A percentile compares a stretch with the other conserved stretches of the same genome.
Conservation (phyloP, 208 protist genomes). For the Acanthamoeba castellanii region DNA sequence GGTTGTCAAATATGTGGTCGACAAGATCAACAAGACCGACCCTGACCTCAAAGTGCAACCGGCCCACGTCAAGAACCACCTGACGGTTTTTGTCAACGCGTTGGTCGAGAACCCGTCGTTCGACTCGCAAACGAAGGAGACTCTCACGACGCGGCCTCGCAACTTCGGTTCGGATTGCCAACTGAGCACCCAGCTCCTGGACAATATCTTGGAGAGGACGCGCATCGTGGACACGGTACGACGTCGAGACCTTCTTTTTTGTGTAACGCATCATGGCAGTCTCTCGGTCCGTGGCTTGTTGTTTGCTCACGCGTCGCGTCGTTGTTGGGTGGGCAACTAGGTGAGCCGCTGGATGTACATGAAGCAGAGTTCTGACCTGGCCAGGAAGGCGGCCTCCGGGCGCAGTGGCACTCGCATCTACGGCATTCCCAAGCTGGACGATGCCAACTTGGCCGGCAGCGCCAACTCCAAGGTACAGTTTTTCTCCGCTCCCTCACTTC, state of each 20-base stretch:
- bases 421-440: constrained; percentile 99
- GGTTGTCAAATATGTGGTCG: constrained; percentile 92
- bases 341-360: constrained; percentile 96
- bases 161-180: constrained; percentile 98
- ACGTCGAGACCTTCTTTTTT: background rate
- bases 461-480: constrained; percentile 87
- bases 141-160: constrained; percentile 94
- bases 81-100: constrained; percentile 99
- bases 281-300: background rate
- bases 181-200: constrained; percentile 95
- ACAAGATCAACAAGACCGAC: constrained; percentile 96
- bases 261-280: too few relatives aligned
- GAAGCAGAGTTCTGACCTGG: constrained; percentile 95
- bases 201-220: constrained; percentile 77
- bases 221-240: constrained; percentile 8
- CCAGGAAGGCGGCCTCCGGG: constrained; percentile 86
- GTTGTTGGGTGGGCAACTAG: background rate
- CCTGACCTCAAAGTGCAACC: constrained; percentile 91
- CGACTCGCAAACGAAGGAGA: constrained; percentile 99
- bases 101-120: constrained; percentile 99
- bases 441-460: constrained; percentile 99
- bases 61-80: constrained; percentile 90
- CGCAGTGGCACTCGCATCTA: constrained; percentile 92
- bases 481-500: background rate
- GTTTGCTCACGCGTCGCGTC: background rate